Evolutionary conservation across 225 moss, liverwort and hornwort genomes (phyloP).

Genomic region (Straminergon stramineum): DNA sequence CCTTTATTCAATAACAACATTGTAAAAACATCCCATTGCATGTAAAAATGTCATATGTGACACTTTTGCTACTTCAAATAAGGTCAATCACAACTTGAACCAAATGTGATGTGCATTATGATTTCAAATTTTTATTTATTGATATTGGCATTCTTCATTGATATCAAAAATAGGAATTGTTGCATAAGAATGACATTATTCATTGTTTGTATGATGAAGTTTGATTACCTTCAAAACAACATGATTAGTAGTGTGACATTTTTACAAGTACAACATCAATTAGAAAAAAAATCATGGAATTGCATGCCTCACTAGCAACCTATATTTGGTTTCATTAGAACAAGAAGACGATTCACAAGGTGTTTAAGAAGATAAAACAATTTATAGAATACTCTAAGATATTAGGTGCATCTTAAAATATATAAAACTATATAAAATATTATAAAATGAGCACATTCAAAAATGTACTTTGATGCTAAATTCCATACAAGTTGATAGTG

Average conservation of each 20-base stretch:
- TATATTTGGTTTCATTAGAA: background rate
- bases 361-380: no score
- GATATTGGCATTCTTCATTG: background rate
- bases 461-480: no score
- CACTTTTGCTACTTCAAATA: background rate
- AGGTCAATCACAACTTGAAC: background rate
- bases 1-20: background rate
- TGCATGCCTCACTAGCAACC: background rate
- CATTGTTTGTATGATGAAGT: background rate
- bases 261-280: background rate
- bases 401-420: no score
- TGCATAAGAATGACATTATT: background rate
- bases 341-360: background rate
- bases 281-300: no score
- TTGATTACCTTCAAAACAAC: background rate
- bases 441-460: no score
- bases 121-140: background rate
- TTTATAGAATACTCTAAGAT: no score
- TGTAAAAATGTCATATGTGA: background rate
- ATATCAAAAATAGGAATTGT: background rate
- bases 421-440: no score
- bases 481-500: background rate
- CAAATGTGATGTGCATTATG: background rate
- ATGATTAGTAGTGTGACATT: fast-evolving
- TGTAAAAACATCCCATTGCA: background rate